A percentile compares a stretch with the other conserved stretches of the same genome.
These are phyloP conservation scores for Tinospora cordifolia DNA, from an alignment of 164 flowering plant genomes.

Conservation along the genomic window DNA sequence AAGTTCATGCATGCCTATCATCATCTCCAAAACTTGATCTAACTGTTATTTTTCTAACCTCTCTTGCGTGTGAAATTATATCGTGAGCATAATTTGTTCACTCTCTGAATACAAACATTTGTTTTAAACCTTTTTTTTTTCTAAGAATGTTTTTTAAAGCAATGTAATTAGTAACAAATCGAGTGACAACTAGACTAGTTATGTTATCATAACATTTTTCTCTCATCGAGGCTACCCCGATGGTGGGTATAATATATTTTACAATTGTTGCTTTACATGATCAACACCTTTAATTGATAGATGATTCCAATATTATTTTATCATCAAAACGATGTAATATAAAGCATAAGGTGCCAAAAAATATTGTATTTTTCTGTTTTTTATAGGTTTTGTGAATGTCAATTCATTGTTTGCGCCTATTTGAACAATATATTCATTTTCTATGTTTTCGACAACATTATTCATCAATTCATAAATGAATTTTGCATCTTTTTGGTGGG, in stretches of 20 bases:
- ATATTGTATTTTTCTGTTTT: background rate
- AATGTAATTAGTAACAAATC: background rate
- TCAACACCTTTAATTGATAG: background rate
- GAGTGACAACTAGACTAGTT: background rate
- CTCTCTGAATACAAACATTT: background rate
- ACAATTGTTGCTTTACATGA: background rate
- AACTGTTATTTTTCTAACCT: background rate
- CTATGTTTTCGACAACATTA: background rate
- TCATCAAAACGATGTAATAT: background rate
- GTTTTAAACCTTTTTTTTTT: background rate
- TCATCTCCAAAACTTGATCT: background rate
- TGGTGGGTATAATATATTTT: conserved; percentile 3
- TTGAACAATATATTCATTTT: background rate
- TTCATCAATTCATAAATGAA: background rate
- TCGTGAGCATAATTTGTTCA: background rate
- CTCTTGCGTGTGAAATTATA: background rate
- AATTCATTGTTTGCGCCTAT: background rate
- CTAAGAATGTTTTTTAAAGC: background rate
- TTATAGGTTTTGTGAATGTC: background rate
- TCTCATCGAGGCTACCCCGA: background rate
- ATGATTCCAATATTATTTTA: background rate
- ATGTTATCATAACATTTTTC: background rate
- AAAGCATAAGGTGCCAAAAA: conserved; percentile 1
- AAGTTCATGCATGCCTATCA: background rate
- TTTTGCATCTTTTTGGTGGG: background rate